Conservation (phyloP, 106 monocot species). For the Alisma plantagoaquatica region DNA sequence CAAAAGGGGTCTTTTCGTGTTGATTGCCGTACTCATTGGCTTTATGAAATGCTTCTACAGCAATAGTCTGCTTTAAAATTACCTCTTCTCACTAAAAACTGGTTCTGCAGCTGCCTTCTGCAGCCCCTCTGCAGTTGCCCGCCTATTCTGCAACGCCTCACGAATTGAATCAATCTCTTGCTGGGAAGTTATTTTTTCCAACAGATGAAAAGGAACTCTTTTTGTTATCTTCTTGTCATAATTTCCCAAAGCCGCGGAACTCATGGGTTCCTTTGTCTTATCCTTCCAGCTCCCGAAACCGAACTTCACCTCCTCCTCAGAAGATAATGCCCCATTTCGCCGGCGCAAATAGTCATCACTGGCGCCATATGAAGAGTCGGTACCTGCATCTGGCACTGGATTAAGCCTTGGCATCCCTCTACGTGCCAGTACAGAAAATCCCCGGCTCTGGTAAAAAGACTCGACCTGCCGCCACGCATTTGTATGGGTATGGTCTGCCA, state of each 20-base stretch:
- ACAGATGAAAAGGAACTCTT: slow-evolving; percentile 21
- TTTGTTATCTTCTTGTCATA: slow-evolving; percentile 52
- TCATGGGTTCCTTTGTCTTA: slow-evolving; percentile 31
- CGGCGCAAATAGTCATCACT: no score
- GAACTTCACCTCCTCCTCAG: slow-evolving; percentile 16
- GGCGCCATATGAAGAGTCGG: no score
- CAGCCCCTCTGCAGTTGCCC: background rate
- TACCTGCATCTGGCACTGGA: no score
- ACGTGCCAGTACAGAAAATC: slow-evolving; percentile 19
- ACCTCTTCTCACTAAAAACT: slow-evolving; percentile 66
- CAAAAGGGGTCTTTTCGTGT: no score
- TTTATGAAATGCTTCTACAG: no score
- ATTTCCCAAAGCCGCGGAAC: slow-evolving; percentile 54
- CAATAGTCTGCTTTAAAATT: no score
- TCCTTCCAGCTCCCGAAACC: slow-evolving; percentile 5
- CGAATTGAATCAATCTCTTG: slow-evolving; percentile 36
- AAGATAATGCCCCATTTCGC: slow-evolving; percentile 13
- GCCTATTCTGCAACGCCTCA: slow-evolving; percentile 38
- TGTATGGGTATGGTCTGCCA: no score
- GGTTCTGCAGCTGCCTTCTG: slow-evolving; percentile 25
- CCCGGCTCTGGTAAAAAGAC: slow-evolving; percentile 26
- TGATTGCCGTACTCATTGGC: no score
- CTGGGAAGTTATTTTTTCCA: slow-evolving; percentile 14
- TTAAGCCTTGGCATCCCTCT: no score
- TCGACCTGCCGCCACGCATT: background rate